These are phyloP conservation scores for Penicillium soppii DNA, from an alignment of 495 filamentous ascomycete genomes.

Conservation along the genomic window DNA sequence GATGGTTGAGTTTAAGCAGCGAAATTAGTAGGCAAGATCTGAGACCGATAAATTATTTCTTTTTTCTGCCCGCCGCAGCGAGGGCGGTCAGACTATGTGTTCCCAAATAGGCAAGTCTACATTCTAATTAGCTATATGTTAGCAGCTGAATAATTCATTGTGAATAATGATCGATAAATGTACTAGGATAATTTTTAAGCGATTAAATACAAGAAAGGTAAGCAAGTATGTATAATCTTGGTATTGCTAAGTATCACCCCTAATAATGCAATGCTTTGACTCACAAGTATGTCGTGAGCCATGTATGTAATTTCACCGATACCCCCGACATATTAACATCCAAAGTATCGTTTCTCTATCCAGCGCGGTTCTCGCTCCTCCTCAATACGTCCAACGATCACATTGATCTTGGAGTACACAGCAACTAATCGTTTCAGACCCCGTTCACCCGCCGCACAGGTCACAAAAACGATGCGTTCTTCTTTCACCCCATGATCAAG, in stretches of 20 bases:
- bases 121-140: too few species aligned
- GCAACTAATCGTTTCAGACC: slow-evolving; percentile 79
- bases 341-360: slow-evolving; percentile 80
- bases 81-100: slow-evolving; percentile 1
- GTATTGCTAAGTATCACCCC: background rate
- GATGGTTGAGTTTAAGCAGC: slow-evolving; percentile 2
- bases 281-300: background rate
- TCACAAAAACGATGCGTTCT: slow-evolving; percentile 83
- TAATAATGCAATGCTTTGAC: background rate
- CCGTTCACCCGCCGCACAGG: slow-evolving; percentile 76
- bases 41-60: slow-evolving; percentile 12
- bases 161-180: too few species aligned
- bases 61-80: slow-evolving; percentile 6
- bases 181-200: too few species aligned
- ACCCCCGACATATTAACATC: slow-evolving; percentile 52
- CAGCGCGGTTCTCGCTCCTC: slow-evolving; percentile 75
- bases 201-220: too few species aligned
- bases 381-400: slow-evolving; percentile 78
- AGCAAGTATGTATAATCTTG: background rate
- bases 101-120: background rate
- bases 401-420: slow-evolving; percentile 81
- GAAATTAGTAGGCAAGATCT: background rate
- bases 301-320: slow-evolving; percentile 12
- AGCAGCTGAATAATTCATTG: too few species aligned
- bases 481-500: slow-evolving; percentile 91